A percentile compares a stretch with the other conserved stretches of the same genome.
phyloP scores from a whole-genome alignment of 2,329 filamentous ascomycete genomes.

The Ophiostoma tasmaniense region DNA sequence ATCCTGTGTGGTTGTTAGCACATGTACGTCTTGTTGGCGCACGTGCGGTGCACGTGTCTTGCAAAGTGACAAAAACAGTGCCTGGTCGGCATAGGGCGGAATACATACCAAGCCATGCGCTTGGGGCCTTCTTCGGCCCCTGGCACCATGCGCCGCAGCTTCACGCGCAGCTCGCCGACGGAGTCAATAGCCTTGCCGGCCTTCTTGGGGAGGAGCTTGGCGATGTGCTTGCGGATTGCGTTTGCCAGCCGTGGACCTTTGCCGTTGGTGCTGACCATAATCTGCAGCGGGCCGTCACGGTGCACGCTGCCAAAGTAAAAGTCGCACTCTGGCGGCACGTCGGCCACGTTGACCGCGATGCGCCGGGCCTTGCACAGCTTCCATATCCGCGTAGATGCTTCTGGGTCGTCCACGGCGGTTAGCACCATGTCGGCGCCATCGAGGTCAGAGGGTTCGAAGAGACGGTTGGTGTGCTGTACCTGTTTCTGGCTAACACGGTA shows the following conservation, averaged over 20 bases:
- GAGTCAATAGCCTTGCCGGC: slow-evolving; percentile 79
- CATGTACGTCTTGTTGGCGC: neutral
- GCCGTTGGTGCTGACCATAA: slow-evolving; percentile 98
- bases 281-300: slow-evolving; percentile 87
- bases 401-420: slow-evolving; percentile 86
- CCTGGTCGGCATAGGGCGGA: neutral
- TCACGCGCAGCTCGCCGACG: slow-evolving; percentile 70
- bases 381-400: slow-evolving; percentile 84
- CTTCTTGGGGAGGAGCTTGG: slow-evolving; percentile 63
- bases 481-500: slow-evolving; percentile 68
- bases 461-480: slow-evolving; percentile 70
- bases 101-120: slow-evolving; percentile 74
- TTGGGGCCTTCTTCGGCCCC: slow-evolving; percentile 65
- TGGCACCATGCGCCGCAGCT: slow-evolving; percentile 70
- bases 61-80: neutral
- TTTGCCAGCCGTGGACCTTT: slow-evolving; percentile 89
- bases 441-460: slow-evolving; percentile 80
- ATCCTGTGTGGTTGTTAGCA: slow-evolving; percentile 54
- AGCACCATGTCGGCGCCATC: slow-evolving; percentile 80
- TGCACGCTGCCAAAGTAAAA: slow-evolving; percentile 98
- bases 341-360: slow-evolving; percentile 90
- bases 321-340: slow-evolving; percentile 93
- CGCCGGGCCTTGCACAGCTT: slow-evolving; percentile 79
- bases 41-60: neutral
- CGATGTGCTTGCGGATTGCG: slow-evolving; percentile 75